Evolutionary conservation across 768 basidiomycete species (phyloP).

Genomic region (Amanita rimosa): DNA sequence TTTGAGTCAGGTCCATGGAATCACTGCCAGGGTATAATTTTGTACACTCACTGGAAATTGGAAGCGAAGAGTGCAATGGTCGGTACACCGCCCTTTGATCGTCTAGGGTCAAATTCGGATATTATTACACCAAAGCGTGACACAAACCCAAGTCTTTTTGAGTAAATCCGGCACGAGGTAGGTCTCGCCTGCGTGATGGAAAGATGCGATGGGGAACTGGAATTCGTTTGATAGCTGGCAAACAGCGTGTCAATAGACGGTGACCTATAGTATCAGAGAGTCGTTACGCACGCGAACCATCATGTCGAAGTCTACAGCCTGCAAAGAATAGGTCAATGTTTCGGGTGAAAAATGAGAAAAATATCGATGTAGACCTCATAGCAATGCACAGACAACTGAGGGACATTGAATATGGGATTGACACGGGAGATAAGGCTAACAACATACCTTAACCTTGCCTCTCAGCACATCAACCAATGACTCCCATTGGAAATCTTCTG

Average conservation of each 20-base stretch:
- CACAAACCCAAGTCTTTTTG: constrained; percentile 52
- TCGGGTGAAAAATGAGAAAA: background rate
- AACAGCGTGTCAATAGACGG: background rate
- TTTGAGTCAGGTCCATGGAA: background rate
- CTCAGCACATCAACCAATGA: constrained; percentile 59
- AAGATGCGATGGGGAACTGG: constrained; percentile 61
- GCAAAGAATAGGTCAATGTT: background rate
- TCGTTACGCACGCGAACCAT: constrained; percentile 44
- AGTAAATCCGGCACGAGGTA: constrained; percentile 73
- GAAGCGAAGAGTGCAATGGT: constrained; percentile 66
- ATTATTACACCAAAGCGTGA: background rate
- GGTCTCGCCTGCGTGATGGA: constrained; percentile 74
- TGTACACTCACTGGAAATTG: constrained; percentile 29
- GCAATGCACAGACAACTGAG: constrained; percentile 29
- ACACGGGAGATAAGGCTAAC: background rate
- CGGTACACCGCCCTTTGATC: constrained; percentile 36
- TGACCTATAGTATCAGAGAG: background rate
- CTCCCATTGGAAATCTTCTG: constrained; percentile 62
- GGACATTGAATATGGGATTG: background rate
- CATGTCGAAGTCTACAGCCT: constrained; percentile 61
- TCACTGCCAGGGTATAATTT: too few relatives aligned
- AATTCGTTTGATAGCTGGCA: constrained; percentile 71
- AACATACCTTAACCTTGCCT: constrained; percentile 58
- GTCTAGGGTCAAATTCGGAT: background rate
- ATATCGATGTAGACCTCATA: constrained; percentile 20